Evolutionary conservation across 192 early-diverging fungal genomes (phyloP).

Genomic region (Podila epigama): DNA sequence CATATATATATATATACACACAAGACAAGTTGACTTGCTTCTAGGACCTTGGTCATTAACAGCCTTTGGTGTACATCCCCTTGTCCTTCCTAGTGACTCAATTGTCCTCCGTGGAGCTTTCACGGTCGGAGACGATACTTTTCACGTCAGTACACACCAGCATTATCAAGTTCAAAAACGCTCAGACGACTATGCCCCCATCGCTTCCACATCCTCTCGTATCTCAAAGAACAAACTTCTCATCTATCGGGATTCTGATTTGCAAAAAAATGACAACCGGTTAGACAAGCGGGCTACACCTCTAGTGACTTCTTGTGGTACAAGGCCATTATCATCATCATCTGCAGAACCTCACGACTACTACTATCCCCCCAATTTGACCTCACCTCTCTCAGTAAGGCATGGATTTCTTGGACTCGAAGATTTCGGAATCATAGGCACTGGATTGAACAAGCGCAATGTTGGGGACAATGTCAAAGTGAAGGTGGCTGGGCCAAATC

Average conservation of each 20-base stretch:
- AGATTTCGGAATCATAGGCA: neutral
- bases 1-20: too few species aligned
- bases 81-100: conserved; percentile 13
- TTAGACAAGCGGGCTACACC: neutral
- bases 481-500: conserved; percentile 5
- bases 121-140: conserved; percentile 4
- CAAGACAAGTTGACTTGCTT: too few species aligned
- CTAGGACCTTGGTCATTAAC: too few species aligned
- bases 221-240: neutral
- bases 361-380: conserved; percentile 18
- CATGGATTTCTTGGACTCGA: neutral
- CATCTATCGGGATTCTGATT: conserved; percentile 28
- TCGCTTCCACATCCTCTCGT: neutral
- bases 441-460: conserved; percentile 8
- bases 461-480: neutral
- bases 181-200: conserved; percentile 4
- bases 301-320: neutral
- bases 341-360: neutral
- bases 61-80: too few species aligned
- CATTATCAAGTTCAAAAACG: conserved; percentile 28
- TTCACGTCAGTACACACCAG: conserved; percentile 24
- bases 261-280: neutral
- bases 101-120: conserved; percentile 22
- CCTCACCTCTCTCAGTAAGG: neutral
- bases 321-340: neutral